Evolutionary conservation across 768 basidiomycete species (phyloP), one percentile per base, ranked within the genome.

Genomic region (Psilocybe azurescens): DNA sequence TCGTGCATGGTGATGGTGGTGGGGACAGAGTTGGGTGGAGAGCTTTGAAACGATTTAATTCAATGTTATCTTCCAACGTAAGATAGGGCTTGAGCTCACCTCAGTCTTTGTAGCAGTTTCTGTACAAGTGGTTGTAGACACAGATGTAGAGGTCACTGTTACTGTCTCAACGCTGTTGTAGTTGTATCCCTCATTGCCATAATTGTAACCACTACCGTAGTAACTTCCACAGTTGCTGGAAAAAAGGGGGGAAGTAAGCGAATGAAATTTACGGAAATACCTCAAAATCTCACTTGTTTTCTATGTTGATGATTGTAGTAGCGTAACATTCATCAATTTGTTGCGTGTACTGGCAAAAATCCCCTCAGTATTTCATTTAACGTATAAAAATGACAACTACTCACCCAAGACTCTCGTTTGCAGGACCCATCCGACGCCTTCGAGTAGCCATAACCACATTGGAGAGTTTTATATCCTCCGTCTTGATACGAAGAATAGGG

Each of bases 381-480:
- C 18, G 10, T 50, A 5, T 46, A 28, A 58, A 47, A 53, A 52
- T 8, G 49, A 56, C 48, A 46, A 53, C 30, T 33, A 72, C 82
- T 62, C 67, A 89, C 89, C 89, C 90, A 91, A 56, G 81, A 80
- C 71, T 84, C 71, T 28, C 77, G 66, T 20, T 73, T 61, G 72
- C 90, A 91, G 52, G 77, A 79, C 36, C 87, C 88, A 70, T 88
- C 82, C 9, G 72, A 75, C 58, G 71, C 73, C 75, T 88, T 89
- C 52, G 73, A 67, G 69, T 87, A 87, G 28, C 89, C 90, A 70
- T 92, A 92, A 54, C 90, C 90, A 70, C 90, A 92, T 65, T 81
- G 74, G 72, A 91, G 74, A 71, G 79, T 82, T 72, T 80, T 78
- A 75, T 91, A 92, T 29, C 89, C 90, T 59, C 89, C 90, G 36